Evolutionary conservation across 2,329 filamentous ascomycete genomes (phyloP), one percentile per base, ranked within the genome.

Genomic region (Boeremia lycopersici): DNA sequence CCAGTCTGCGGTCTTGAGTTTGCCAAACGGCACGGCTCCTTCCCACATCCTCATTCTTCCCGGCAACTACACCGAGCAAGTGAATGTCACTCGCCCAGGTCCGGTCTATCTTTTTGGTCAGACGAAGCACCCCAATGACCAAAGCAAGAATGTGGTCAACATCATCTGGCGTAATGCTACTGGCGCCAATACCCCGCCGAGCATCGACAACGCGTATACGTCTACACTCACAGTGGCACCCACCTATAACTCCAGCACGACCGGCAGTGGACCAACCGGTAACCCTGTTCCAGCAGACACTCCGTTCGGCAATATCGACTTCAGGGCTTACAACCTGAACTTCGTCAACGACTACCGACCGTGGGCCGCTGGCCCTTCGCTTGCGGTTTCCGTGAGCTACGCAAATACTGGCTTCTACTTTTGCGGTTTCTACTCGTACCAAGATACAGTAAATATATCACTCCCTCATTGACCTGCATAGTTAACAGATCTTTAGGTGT

Each of bases 361-460:
- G 26, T 78, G 77, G 52, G 72, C 81, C 1, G 78, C 78, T 31
- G 85, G 85, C 0, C 87, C 86, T 0, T 78, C 82, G 3, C 79
- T 88, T 35, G 86, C 86, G 0, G 65, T 89, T 6, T 84, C 82
- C 15, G 78, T 88, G 5, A 84, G 82, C 57, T 82, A 84, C 39
- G 85, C 87, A 0, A 89, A 89, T 65, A 81, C 84, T 0, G 85
- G 85, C 0, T 89, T 89, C 67, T 89, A 89, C 67, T 83, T 82
- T 41, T 86, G 83, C 41, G 84, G 86, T 0, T 84, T 89, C 62
- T 86, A 86, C 65, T 86, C 82, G 53, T 89, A 86, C 64, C 87
- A 89, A 72, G 87, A 89, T 58, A 89, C 87, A 7, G 84, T 89
- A 41, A 51, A 56, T 2, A 13, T 10, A 2, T 1, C 10, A 8